phyloP scores from a whole-genome alignment of 2,329 filamentous ascomycete species.

The Leptographium procerum region DNA sequence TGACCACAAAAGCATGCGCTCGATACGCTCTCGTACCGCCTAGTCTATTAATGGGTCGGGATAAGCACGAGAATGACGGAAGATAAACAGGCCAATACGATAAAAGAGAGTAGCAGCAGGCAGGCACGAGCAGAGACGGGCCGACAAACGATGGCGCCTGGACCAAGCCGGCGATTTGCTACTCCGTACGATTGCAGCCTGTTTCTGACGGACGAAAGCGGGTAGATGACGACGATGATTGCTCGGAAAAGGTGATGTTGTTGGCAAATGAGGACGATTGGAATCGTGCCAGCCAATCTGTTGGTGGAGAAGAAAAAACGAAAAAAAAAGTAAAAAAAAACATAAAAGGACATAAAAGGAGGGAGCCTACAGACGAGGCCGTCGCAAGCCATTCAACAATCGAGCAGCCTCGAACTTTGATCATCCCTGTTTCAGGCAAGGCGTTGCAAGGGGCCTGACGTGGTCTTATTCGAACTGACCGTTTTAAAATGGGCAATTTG shows the following conservation, averaged over 20 bases:
- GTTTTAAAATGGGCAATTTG: not conserved
- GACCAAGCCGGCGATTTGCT: too few relatives aligned
- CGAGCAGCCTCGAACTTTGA: not conserved
- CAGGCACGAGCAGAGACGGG: too few relatives aligned
- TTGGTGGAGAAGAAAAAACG: too few relatives aligned
- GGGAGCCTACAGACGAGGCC: too few relatives aligned
- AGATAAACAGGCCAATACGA: not conserved
- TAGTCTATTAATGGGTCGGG: too few relatives aligned
- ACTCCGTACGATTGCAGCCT: too few relatives aligned
- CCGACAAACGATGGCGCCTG: too few relatives aligned
- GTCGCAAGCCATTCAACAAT: not conserved
- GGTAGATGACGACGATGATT: not conserved
- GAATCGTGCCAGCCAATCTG: too few relatives aligned
- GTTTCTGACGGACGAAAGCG: not conserved
- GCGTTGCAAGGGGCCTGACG: not conserved
- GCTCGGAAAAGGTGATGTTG: not conserved
- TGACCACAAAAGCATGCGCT: not conserved
- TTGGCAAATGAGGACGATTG: too few relatives aligned
- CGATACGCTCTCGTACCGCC: too few relatives aligned
- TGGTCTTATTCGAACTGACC: not conserved
- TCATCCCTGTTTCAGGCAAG: not conserved
- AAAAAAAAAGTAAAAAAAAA: not conserved
- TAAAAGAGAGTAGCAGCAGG: not conserved
- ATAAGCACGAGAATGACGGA: not conserved
- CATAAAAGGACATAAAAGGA: too few relatives aligned